Percentiles rank a stretch among this genome's conserved stretches.
phyloP scores from a whole-genome alignment of 2,329 filamentous ascomycete genomes.

The Didymella lethalis region DNA sequence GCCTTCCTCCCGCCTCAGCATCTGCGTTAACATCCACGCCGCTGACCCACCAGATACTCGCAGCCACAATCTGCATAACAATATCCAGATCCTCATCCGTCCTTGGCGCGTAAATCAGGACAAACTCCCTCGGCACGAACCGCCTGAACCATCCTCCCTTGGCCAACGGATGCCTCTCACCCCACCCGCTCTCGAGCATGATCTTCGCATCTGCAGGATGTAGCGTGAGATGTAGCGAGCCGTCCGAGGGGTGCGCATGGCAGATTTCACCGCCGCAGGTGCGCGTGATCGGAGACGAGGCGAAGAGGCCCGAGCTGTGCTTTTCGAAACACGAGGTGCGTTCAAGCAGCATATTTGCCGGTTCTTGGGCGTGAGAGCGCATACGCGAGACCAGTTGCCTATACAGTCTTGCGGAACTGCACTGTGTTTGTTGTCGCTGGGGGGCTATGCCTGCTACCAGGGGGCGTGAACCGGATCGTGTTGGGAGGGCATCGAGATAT shows the following conservation, averaged over 20 bases:
- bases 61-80: constrained; percentile 74
- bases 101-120: constrained; percentile 83
- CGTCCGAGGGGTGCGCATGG: constrained; percentile 79
- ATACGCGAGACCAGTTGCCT: constrained; percentile 29
- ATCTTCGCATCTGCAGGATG: constrained; percentile 79
- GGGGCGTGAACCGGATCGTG: constrained; percentile 70
- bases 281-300: constrained; percentile 69
- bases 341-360: constrained; percentile 49
- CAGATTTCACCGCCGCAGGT: constrained; percentile 83
- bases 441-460: constrained; percentile 78
- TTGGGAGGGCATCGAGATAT: constrained; percentile 67
- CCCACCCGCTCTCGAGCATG: constrained; percentile 80
- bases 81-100: constrained; percentile 71
- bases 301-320: constrained; percentile 79
- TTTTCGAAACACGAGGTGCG: constrained; percentile 82
- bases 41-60: constrained; percentile 74
- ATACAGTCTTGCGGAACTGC: constrained; percentile 62
- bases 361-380: constrained; percentile 31
- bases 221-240: constrained; percentile 79
- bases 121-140: constrained; percentile 77
- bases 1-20: constrained; percentile 22
- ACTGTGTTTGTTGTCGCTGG: constrained; percentile 79
- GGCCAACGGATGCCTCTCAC: constrained; percentile 72
- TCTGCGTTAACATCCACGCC: constrained; percentile 46
- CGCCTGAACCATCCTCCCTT: constrained; percentile 70